These are phyloP conservation scores for Blumeria graminis DNA, from an alignment of 2,329 filamentous ascomycete genomes.

Conservation along the genomic window DNA sequence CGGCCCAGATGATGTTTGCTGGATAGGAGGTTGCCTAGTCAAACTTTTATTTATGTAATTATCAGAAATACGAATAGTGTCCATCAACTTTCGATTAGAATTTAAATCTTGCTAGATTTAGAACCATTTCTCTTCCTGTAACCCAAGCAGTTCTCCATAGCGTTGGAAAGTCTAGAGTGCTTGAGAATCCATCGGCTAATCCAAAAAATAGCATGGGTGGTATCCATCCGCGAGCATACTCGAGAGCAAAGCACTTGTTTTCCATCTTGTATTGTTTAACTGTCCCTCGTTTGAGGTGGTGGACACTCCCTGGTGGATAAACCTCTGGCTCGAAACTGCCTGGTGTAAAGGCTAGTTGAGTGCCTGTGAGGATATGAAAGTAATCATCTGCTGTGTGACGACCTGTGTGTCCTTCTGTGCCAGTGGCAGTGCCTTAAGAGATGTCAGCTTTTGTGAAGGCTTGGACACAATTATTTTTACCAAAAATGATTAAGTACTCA, in stretches of 20 bases:
- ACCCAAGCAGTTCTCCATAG: constrained; percentile 55
- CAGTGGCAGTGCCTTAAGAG: constrained; percentile 36
- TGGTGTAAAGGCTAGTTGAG: constrained; percentile 50
- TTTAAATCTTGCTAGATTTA: constrained; percentile 47
- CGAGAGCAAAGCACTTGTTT: constrained; percentile 51
- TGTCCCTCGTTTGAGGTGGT: constrained; percentile 45
- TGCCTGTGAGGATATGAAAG: constrained; percentile 69
- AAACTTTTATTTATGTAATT: no score
- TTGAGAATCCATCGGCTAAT: constrained; percentile 56
- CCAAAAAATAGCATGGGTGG: constrained; percentile 83
- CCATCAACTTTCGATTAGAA: constrained; percentile 16
- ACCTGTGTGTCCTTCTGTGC: constrained; percentile 71
- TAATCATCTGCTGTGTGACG: constrained; percentile 86
- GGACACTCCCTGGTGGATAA: constrained; percentile 43
- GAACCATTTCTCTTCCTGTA: constrained; percentile 53
- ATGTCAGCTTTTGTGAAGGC: no score
- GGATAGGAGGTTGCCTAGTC: no score
- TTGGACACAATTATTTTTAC: constrained; percentile 11
- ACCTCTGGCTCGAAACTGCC: constrained; percentile 43
- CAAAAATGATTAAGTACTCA: constrained; percentile 79
- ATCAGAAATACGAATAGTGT: no score
- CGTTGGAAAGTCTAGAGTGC: constrained; percentile 67
- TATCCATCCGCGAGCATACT: constrained; percentile 76
- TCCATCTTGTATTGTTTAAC: constrained; percentile 74
- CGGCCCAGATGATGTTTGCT: no score